These are phyloP conservation scores for Saccharomycopsis crataegensis DNA, from an alignment of 1,139 yeast genomes.

Conservation along the genomic window DNA sequence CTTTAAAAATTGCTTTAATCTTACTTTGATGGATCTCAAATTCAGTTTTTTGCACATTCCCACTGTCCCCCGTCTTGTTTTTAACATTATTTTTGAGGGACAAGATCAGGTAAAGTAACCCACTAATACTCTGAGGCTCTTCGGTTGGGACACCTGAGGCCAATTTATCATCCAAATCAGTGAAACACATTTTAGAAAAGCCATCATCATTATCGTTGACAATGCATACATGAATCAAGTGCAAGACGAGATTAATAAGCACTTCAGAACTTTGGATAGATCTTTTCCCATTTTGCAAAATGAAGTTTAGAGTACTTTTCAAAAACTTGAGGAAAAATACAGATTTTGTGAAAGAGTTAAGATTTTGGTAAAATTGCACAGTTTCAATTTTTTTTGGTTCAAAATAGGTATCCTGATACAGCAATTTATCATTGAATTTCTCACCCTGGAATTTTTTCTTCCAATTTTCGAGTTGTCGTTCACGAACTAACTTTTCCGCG, in stretches of 20 bases:
- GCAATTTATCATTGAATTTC: slow-evolving; percentile 27
- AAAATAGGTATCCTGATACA: slow-evolving; percentile 40
- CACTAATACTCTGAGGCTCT: slow-evolving; percentile 29
- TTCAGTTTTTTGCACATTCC: slow-evolving; percentile 25
- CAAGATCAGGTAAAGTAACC: slow-evolving; percentile 39
- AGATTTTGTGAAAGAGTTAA: slow-evolving; percentile 46
- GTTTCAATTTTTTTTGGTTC: slow-evolving; percentile 36
- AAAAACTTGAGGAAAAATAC: slow-evolving; percentile 46
- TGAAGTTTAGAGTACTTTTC: slow-evolving; percentile 38
- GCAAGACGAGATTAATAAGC: slow-evolving; percentile 52
- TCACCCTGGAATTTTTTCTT: slow-evolving; percentile 24
- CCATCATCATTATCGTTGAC: slow-evolving; percentile 27
- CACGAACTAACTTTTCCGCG: slow-evolving; percentile 37
- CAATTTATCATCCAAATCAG: not conserved
- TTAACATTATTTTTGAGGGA: slow-evolving; percentile 20
- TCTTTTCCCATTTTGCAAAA: slow-evolving; percentile 32
- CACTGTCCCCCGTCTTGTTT: not conserved
- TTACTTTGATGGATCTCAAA: slow-evolving; percentile 42
- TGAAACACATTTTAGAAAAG: slow-evolving; percentile 20
- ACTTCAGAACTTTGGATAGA: slow-evolving; percentile 39
- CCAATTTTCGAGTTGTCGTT: slow-evolving; percentile 7
- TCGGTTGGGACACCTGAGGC: not conserved
- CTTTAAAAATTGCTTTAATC: slow-evolving; percentile 47
- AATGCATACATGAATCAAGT: slow-evolving; percentile 57
- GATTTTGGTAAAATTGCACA: slow-evolving; percentile 28